Evolutionary conservation across 305 asterid species (phyloP).

Genomic region (Solanum hybrid): DNA sequence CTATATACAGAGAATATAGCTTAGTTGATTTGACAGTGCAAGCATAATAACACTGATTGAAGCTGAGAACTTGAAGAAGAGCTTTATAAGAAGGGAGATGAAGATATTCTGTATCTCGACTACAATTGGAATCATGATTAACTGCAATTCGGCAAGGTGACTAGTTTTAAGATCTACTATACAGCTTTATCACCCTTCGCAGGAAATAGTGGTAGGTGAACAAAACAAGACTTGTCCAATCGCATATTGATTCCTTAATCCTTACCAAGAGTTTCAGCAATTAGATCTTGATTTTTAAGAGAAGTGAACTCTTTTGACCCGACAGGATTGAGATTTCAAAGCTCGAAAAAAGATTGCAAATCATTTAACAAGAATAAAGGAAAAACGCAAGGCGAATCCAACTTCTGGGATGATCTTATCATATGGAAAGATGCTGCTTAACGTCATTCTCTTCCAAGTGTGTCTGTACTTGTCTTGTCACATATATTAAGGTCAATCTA

Average conservation of each 20-base stretch:
- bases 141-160: not conserved
- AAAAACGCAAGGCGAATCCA: not conserved
- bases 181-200: not conserved
- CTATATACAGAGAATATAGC: not conserved
- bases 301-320: not conserved
- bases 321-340: not conserved
- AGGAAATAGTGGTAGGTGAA: not conserved
- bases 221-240: not conserved
- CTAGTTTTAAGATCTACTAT: not conserved
- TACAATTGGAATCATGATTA: not conserved
- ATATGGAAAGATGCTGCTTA: not conserved
- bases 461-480: not conserved
- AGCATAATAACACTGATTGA: not conserved
- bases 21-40: not conserved
- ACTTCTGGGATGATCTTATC: not conserved
- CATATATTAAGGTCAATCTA: not conserved
- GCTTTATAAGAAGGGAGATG: not conserved
- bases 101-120: not conserved
- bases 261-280: not conserved
- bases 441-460: not conserved
- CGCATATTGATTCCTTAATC: not conserved
- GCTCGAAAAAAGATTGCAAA: not conserved
- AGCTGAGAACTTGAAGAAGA: not conserved
- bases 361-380: not conserved
- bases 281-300: not conserved